These are phyloP conservation scores for Lichtheimia hyalospora DNA, from an alignment of 371 early-diverging fungal genomes.

Conservation along the genomic window DNA sequence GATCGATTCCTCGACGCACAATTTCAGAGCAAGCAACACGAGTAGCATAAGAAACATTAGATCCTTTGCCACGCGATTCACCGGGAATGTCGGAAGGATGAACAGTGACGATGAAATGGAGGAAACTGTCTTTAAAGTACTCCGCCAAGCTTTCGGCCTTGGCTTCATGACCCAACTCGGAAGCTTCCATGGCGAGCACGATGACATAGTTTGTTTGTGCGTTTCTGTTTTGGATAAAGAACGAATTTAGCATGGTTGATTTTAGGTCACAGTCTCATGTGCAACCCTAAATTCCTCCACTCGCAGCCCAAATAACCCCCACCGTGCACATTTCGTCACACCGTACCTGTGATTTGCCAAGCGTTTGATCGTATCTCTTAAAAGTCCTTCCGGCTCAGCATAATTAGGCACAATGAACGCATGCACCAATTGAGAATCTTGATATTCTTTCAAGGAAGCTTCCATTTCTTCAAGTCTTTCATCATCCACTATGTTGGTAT, in stretches of 20 bases:
- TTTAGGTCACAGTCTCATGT: too few species aligned
- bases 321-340: neutral
- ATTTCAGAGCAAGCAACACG: constrained; percentile 35
- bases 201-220: constrained; percentile 52
- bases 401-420: constrained; percentile 69
- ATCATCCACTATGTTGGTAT: constrained; percentile 27
- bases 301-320: neutral
- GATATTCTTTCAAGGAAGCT: constrained; percentile 25
- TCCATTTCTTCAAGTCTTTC: constrained; percentile 47
- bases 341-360: constrained; percentile 45
- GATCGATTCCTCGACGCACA: constrained; percentile 29
- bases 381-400: constrained; percentile 49
- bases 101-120: constrained; percentile 58
- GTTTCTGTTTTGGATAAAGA: constrained; percentile 24
- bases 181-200: constrained; percentile 77
- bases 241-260: neutral
- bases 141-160: constrained; percentile 63
- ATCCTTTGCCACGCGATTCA: constrained; percentile 77
- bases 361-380: constrained; percentile 44
- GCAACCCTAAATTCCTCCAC: neutral
- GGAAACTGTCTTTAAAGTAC: constrained; percentile 51
- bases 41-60: constrained; percentile 77
- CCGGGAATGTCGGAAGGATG: constrained; percentile 76
- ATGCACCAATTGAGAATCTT: constrained; percentile 35
- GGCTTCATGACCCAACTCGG: constrained; percentile 56